These are phyloP conservation scores for Candida sonorensis DNA, from an alignment of 805 yeast species.

Conservation along the genomic window DNA sequence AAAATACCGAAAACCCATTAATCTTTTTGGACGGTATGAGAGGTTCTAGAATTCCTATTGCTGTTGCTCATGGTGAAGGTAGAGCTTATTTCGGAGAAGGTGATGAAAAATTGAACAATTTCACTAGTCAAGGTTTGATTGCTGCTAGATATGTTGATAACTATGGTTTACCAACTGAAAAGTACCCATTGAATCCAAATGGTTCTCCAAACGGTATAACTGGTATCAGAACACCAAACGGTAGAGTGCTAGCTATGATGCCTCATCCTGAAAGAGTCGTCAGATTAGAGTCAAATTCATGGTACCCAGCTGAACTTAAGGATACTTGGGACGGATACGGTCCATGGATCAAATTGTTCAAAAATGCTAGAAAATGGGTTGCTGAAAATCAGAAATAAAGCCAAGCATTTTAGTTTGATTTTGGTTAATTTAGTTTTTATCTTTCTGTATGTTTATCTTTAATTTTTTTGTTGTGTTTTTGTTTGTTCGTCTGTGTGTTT, in stretches of 20 bases:
- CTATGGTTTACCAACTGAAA: constrained; percentile 76
- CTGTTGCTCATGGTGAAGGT: constrained; percentile 99
- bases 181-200: constrained; percentile 92
- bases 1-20: constrained; percentile 41
- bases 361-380: constrained; percentile 93
- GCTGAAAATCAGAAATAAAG: constrained; percentile 20
- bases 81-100: constrained; percentile 60
- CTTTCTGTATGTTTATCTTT: not conserved
- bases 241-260: constrained; percentile 97
- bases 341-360: constrained; percentile 92
- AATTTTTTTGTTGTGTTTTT: not conserved
- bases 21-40: constrained; percentile 85
- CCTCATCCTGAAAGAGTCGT: constrained; percentile 98
- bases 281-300: constrained; percentile 84
- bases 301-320: constrained; percentile 63
- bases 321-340: constrained; percentile 75
- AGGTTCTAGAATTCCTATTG: constrained; percentile 92
- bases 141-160: constrained; percentile 84
- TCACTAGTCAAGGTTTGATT: constrained; percentile 47
- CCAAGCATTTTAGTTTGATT: not conserved
- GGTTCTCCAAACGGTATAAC: constrained; percentile 93
- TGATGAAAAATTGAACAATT: constrained; percentile 37
- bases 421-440: not conserved
- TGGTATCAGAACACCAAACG: constrained; percentile 84
- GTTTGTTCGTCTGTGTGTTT: not conserved